A percentile compares a stretch with the other conserved stretches of the same genome.
Conservation (phyloP, 345 rosid genomes). For the Boechera retrofracta region DNA sequence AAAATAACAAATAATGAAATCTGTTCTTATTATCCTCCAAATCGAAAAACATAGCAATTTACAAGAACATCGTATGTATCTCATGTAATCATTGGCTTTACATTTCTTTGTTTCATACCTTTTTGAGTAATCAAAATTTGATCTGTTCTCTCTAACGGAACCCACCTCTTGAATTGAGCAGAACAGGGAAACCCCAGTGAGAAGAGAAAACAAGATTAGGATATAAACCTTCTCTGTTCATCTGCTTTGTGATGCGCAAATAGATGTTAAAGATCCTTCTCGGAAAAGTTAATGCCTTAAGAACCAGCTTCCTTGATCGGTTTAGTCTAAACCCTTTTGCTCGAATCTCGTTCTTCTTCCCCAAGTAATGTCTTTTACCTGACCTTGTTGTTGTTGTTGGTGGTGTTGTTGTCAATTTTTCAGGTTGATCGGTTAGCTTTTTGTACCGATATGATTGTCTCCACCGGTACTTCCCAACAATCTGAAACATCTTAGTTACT, state of each 20-base stretch:
- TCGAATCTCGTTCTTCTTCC: conserved; percentile 54
- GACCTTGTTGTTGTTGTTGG: conserved; percentile 40
- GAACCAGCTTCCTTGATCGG: conserved; percentile 59
- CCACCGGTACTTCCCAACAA: conserved; percentile 37
- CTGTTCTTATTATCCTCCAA: background rate
- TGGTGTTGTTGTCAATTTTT: conserved; percentile 20
- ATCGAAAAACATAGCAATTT: conserved; percentile 7
- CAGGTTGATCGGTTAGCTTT: conserved; percentile 46
- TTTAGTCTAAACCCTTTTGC: conserved; percentile 60
- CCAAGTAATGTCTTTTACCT: conserved; percentile 46
- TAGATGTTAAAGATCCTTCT: conserved; percentile 55
- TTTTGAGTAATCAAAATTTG: background rate
- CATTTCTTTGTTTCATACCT: background rate
- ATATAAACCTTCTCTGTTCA: conserved; percentile 57
- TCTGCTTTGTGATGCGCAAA: conserved; percentile 48
- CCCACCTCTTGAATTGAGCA: conserved; percentile 50
- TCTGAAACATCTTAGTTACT: conserved; percentile 33
- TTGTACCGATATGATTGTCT: conserved; percentile 49
- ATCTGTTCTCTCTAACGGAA: conserved; percentile 23
- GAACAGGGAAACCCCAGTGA: conserved; percentile 73
- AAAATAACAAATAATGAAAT: background rate
- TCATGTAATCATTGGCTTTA: conserved; percentile 12
- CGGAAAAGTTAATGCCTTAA: conserved; percentile 53
- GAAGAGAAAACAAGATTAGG: conserved; percentile 66
- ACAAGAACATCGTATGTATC: conserved; percentile 23